Conservation (phyloP, 2,329 filamentous ascomycete species). For the Pyrenophora graminea region DNA sequence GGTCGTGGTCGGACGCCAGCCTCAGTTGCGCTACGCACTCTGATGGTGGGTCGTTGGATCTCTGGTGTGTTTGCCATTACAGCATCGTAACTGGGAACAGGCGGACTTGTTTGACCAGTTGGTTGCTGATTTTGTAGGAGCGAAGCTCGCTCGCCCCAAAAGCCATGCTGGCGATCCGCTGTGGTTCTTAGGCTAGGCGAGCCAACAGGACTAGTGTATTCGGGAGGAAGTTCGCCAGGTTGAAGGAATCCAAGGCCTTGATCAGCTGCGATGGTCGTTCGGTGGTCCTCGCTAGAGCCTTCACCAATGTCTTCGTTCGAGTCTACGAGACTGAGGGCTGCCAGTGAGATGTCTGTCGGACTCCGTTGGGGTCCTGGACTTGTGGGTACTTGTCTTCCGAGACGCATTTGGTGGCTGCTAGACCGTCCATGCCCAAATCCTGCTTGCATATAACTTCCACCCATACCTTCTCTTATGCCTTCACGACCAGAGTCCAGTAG, state of each 20-base stretch:
- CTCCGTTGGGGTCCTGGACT: slow-evolving; percentile 88
- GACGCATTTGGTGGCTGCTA: slow-evolving; percentile 76
- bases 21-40: slow-evolving; percentile 33
- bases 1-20: slow-evolving; percentile 21
- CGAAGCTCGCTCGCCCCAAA: slow-evolving; percentile 57
- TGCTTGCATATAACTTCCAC: slow-evolving; percentile 52
- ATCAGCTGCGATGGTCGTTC: slow-evolving; percentile 23
- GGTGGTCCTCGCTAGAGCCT: slow-evolving; percentile 62
- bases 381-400: slow-evolving; percentile 68
- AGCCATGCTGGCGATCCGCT: slow-evolving; percentile 50
- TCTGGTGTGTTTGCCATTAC: slow-evolving; percentile 70
- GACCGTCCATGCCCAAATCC: slow-evolving; percentile 68
- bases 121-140: slow-evolving; percentile 41
- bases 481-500: slow-evolving; percentile 78
- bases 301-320: slow-evolving; percentile 71
- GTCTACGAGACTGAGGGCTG: slow-evolving; percentile 75
- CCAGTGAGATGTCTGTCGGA: slow-evolving; percentile 93
- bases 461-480: slow-evolving; percentile 58
- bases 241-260: slow-evolving; percentile 43
- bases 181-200: slow-evolving; percentile 58
- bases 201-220: slow-evolving; percentile 52
- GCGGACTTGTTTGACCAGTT: slow-evolving; percentile 53
- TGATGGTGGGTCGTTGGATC: slow-evolving; percentile 26
- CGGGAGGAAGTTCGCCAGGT: slow-evolving; percentile 52
- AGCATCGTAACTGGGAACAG: slow-evolving; percentile 82